phyloP scores from a whole-genome alignment of 257 asterid genomes.

The Gardenia jasminoides region DNA sequence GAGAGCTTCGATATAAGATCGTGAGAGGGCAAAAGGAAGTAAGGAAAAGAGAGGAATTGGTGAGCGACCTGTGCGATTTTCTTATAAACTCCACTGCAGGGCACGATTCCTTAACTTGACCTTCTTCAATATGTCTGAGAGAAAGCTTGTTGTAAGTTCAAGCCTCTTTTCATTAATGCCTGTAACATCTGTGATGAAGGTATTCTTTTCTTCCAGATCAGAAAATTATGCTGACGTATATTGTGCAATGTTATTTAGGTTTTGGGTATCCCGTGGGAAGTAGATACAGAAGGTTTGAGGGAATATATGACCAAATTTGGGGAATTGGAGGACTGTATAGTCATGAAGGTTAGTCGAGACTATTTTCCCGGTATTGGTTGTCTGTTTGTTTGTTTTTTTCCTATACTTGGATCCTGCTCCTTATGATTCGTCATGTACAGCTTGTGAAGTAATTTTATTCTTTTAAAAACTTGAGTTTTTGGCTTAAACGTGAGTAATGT shows the following conservation, averaged over 20 bases:
- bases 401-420: neutral
- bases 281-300: conserved; percentile 86
- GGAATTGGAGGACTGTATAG: conserved; percentile 94
- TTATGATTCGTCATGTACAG: neutral
- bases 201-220: neutral
- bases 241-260: conserved; percentile 45
- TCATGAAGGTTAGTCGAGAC: conserved; percentile 71
- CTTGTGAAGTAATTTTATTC: neutral
- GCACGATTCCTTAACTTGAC: conserved; percentile 6
- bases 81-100: conserved; percentile 5
- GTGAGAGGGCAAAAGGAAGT: conserved; percentile 38
- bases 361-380: neutral
- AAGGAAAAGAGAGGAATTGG: conserved; percentile 7
- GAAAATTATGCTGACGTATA: conserved; percentile 7
- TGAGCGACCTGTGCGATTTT: conserved; percentile 24
- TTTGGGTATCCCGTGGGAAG: conserved; percentile 98
- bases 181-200: neutral
- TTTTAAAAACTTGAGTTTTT: neutral
- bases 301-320: conserved; percentile 96
- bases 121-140: conserved; percentile 59
- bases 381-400: neutral
- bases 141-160: conserved; percentile 86
- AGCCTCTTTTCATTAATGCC: neutral
- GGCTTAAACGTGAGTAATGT: no score
- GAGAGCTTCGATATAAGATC: conserved; percentile 53